Evolutionary conservation across 2,329 filamentous ascomycete genomes (phyloP).

Genomic region (Fusarium sp.): DNA sequence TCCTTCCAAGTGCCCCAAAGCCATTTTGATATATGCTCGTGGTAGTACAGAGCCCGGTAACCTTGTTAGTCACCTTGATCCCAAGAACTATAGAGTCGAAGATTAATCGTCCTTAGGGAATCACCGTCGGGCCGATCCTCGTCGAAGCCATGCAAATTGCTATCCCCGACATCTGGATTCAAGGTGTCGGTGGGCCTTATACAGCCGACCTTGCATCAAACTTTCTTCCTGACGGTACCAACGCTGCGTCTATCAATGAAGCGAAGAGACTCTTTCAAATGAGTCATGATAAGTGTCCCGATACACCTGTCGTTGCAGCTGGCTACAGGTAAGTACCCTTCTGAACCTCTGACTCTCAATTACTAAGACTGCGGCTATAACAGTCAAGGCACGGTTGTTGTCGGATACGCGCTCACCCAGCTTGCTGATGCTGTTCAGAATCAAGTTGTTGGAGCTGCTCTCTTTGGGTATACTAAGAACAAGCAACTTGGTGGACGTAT

Average conservation of each 20-base stretch:
- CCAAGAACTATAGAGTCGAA: rapidly evolving
- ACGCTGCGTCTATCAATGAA: background rate
- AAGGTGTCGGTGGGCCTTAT: constrained; percentile 10
- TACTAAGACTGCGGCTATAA: background rate
- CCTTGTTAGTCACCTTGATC: background rate
- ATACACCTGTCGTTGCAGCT: constrained; percentile 3
- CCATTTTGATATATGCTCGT: constrained; percentile 9
- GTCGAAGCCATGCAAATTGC: background rate
- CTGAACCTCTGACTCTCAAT: too few species aligned
- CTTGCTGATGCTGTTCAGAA: background rate
- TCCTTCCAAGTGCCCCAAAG: background rate
- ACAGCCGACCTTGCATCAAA: background rate
- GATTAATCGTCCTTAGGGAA: background rate
- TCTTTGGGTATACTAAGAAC: constrained; percentile 16
- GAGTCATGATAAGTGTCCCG: constrained; percentile 4
- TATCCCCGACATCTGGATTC: constrained; percentile 5
- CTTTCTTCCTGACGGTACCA: background rate
- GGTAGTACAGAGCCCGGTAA: constrained; percentile 5
- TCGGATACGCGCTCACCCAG: background rate
- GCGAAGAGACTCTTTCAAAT: constrained; percentile 3
- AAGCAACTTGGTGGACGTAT: background rate
- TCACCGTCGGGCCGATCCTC: background rate
- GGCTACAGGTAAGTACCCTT: constrained; percentile 3
- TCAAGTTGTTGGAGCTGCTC: background rate
- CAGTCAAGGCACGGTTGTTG: constrained; percentile 6